A percentile compares a stretch with the other conserved stretches of the same genome.
phyloP scores from a whole-genome alignment of 805 yeast species.

The Candida khao-thaluensis region DNA sequence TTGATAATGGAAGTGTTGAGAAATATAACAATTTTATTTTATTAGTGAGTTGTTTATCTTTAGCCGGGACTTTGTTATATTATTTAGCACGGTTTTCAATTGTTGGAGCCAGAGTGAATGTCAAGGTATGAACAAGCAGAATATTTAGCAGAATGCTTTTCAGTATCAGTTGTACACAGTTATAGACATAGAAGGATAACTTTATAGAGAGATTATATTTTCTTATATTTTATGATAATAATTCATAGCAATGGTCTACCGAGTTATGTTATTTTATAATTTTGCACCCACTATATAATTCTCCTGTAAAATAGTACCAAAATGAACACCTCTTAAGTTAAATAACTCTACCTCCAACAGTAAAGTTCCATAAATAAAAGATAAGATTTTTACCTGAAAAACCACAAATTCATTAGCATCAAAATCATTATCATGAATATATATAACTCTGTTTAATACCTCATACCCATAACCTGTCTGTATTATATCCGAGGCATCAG shows the following conservation, averaged over 20 bases:
- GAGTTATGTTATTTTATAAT: too few relatives aligned
- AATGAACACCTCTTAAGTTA: constrained; percentile 46
- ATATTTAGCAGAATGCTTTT: too few relatives aligned
- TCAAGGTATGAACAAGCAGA: constrained; percentile 19
- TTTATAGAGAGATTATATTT: too few relatives aligned
- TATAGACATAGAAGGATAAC: too few relatives aligned
- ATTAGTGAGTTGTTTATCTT: constrained; percentile 29
- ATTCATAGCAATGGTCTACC: too few relatives aligned
- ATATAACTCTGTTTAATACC: constrained; percentile 37
- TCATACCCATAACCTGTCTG: constrained; percentile 5
- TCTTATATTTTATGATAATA: too few relatives aligned
- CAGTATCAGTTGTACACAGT: too few relatives aligned
- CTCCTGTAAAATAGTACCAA: constrained; percentile 66
- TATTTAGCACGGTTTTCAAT: constrained; percentile 19
- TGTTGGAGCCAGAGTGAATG: constrained; percentile 23
- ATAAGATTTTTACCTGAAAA: constrained; percentile 47
- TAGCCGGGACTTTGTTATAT: constrained; percentile 31
- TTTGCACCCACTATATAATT: constrained; percentile 31
- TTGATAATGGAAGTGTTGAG: constrained; percentile 24
- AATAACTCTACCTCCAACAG: constrained; percentile 60
- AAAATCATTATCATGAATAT: constrained; percentile 58
- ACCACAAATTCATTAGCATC: constrained; percentile 51
- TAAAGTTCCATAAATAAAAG: constrained; percentile 53
- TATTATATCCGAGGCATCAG: constrained; percentile 6
- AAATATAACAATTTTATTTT: constrained; percentile 32